These are phyloP conservation scores for Tricholoma sp. DNA, from an alignment of 768 basidiomycete species.

Conservation along the genomic window DNA sequence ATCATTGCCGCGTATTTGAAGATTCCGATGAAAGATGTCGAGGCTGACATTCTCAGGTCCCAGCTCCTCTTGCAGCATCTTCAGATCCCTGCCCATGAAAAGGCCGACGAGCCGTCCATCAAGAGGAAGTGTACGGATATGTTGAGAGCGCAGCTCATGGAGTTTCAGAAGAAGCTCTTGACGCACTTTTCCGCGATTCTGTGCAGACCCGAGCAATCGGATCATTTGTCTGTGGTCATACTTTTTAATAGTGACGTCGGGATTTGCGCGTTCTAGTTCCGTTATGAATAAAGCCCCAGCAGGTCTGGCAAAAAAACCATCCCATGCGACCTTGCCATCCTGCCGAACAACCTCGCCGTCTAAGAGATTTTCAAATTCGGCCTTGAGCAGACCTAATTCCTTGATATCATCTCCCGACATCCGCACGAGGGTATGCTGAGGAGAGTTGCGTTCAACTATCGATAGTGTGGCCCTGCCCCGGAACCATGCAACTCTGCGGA, in stretches of 20 bases:
- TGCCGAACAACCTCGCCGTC: conserved; percentile 54
- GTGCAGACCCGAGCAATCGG: conserved; percentile 48
- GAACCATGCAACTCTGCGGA: conserved; percentile 34
- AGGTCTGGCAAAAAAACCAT: conserved; percentile 48
- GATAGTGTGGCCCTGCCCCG: conserved; percentile 23
- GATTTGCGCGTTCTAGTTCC: conserved; percentile 32
- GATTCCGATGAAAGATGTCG: conserved; percentile 34
- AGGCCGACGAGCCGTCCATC: conserved; percentile 38
- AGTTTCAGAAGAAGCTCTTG: conserved; percentile 44
- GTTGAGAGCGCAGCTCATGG: conserved; percentile 35
- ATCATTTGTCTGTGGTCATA: conserved; percentile 39
- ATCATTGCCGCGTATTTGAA: conserved; percentile 56
- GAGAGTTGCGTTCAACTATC: conserved; percentile 13
- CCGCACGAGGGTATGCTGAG: conserved; percentile 30
- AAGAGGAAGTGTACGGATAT: conserved; percentile 41
- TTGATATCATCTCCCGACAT: conserved; percentile 46
- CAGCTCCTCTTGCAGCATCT: conserved; percentile 39
- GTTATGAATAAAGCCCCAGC: conserved; percentile 42
- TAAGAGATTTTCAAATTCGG: conserved; percentile 54
- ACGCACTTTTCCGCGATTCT: conserved; percentile 34
- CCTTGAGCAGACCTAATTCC: conserved; percentile 51
- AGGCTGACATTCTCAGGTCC: conserved; percentile 56
- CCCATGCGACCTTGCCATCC: conserved; percentile 57
- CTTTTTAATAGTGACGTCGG: conserved; percentile 36
- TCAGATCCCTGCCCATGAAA: conserved; percentile 43